Percentiles rank a stretch among this genome's conserved stretches.
phyloP scores from a whole-genome alignment of 2,329 filamentous ascomycete genomes.

The Cladobotryum protrusum region DNA sequence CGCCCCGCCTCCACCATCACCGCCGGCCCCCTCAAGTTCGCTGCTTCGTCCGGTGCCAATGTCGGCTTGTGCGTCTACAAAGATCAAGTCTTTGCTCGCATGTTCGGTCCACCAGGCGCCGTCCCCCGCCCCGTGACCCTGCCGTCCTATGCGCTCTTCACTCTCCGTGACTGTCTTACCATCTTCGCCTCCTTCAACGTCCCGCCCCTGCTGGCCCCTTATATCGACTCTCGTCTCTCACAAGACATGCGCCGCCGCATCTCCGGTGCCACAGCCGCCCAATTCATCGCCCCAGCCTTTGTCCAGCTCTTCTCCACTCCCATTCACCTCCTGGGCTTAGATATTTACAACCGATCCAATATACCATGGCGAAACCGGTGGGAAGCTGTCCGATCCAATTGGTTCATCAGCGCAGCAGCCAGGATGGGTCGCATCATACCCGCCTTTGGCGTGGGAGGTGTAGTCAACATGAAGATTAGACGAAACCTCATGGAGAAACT shows the following conservation, averaged over 20 bases:
- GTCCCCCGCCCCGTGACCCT: constrained; percentile 55
- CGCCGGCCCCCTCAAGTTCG: constrained; percentile 72
- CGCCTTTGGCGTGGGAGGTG: constrained; percentile 81
- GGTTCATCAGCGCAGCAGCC: constrained; percentile 65
- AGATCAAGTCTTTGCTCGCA: constrained; percentile 74
- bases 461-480: constrained; percentile 72
- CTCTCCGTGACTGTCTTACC: constrained; percentile 75
- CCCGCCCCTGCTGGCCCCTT: constrained; percentile 69
- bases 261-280: constrained; percentile 58
- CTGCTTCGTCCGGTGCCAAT: constrained; percentile 74
- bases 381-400: constrained; percentile 64
- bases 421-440: constrained; percentile 80
- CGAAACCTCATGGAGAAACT: constrained; percentile 58
- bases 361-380: constrained; percentile 54
- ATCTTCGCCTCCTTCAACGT: constrained; percentile 92
- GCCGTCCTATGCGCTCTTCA: constrained; percentile 72
- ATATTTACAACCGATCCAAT: constrained; percentile 70
- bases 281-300: constrained; percentile 73
- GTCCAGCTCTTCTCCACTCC: constrained; percentile 78
- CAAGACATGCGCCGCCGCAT: constrained; percentile 40
- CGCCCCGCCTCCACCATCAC: constrained; percentile 58
- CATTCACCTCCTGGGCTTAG: constrained; percentile 75
- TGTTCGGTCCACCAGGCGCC: constrained; percentile 62
- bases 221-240: constrained; percentile 49
- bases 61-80: constrained; percentile 84